Conservation (phyloP, 768 basidiomycete species). For the Brasilioporus rufonigricans region DNA sequence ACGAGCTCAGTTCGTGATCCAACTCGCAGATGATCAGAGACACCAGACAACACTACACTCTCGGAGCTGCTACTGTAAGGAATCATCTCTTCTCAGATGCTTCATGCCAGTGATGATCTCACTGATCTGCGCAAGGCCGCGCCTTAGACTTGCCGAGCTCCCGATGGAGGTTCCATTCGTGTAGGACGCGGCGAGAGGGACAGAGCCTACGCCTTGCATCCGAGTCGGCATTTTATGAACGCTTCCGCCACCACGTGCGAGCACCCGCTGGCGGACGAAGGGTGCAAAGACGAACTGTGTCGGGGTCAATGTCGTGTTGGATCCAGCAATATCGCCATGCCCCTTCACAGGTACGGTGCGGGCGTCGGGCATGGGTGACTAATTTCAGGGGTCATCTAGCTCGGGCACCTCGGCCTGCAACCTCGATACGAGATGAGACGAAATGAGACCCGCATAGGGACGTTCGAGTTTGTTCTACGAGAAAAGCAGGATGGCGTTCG, state of each 20-base stretch:
- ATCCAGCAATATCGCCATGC: not conserved
- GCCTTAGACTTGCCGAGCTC: not conserved
- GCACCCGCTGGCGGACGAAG: too few species aligned
- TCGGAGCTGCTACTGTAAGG: too few species aligned
- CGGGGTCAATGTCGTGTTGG: not conserved
- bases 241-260: too few species aligned
- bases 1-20: conserved; percentile 4
- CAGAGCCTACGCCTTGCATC: too few species aligned
- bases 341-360: too few species aligned
- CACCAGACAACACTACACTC: not conserved
- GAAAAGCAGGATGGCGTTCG: not conserved
- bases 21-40: not conserved
- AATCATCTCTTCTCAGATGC: not conserved
- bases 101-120: not conserved
- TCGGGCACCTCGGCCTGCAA: not conserved
- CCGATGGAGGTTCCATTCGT: too few species aligned
- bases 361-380: not conserved
- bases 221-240: too few species aligned
- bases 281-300: too few species aligned
- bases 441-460: not conserved
- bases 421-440: conserved; percentile 1
- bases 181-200: too few species aligned
- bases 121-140: not conserved
- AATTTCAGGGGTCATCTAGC: not conserved
- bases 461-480: not conserved